Base-by-base conservation (phyloP, 441 rosid species). In the Adansonia grandidieri region DNA sequence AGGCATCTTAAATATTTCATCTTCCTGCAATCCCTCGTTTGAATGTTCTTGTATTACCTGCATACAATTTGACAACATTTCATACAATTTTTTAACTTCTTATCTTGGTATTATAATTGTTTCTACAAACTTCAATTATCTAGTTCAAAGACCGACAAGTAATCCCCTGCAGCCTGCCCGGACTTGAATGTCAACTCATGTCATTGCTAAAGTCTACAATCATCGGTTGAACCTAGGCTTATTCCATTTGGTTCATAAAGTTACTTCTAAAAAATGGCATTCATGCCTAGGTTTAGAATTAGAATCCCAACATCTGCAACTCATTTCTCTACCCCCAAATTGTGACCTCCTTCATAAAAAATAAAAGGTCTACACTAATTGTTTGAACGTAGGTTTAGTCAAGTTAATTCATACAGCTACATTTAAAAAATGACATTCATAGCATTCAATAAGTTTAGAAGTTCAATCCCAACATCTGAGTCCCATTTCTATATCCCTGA, bases 31-130 rank as follows among this genome's bases (percentile, higher is more conserved):
- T 32, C 44, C 75, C 3, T 53, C 48, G 9, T 24, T 50, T 20
- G 74, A 48, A 70, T 24, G 7, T 8, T 24, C 74, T 28, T 71
- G 45, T 7, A 71, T 71, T 5, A 71, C 62, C 75, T 71, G 44
- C 62, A 32, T 32, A 70, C 4, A 0, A 7, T 14, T 28, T 71
- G 60, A 28, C 24, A 24, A 70, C 20, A 24, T 24, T 50, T 70
- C 11, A 20, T 69, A 20, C 17, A 19, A 67, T 45, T 45, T 67
- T 6, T 9, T 32, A 22, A 10, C 3, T 19, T 10, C 10, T 57
- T 17, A 9, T 57, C 62, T 17, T 57, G 62, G 24, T 6, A 57
- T 57, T 6, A 17, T 57, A 17, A 6, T 8, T 17, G 11, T 4
- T 48, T 68, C 2, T 11, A 4, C 24, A 22, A 6, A 62, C 0